A percentile compares a stretch with the other conserved stretches of the same genome.
These are phyloP conservation scores for Chaetothyriales sp. DNA, from an alignment of 2,329 filamentous ascomycete genomes.

Conservation along the genomic window DNA sequence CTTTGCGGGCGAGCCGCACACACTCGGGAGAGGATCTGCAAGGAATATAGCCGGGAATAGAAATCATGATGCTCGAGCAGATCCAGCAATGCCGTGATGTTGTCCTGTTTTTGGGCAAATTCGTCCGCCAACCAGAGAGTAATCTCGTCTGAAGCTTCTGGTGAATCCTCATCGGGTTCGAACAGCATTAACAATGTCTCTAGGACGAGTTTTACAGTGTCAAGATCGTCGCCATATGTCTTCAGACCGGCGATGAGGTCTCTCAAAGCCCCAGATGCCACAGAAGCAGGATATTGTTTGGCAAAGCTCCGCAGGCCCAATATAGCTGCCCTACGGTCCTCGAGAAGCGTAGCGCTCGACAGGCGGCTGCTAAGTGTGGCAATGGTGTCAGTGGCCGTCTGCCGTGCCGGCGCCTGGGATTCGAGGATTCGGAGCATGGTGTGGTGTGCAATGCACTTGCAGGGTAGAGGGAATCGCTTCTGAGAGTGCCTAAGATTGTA, in stretches of 20 bases:
- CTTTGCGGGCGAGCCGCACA: constrained; percentile 72
- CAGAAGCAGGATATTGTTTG: constrained; percentile 88
- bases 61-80: constrained; percentile 79
- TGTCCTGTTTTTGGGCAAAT: constrained; percentile 95
- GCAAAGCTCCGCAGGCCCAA: constrained; percentile 87
- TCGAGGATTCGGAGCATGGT: constrained; percentile 45
- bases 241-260: constrained; percentile 71
- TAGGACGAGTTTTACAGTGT: constrained; percentile 86
- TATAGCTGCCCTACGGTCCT: constrained; percentile 87
- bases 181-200: constrained; percentile 95
- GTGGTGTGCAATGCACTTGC: constrained; percentile 1
- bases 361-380: constrained; percentile 75
- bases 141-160: constrained; percentile 68
- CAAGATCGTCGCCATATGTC: constrained; percentile 84
- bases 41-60: constrained; percentile 75
- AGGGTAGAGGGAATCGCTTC: not conserved
- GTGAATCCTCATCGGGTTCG: constrained; percentile 47
- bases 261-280: constrained; percentile 81
- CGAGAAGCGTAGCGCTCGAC: constrained; percentile 74
- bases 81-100: constrained; percentile 77
- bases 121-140: constrained; percentile 92
- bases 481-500: not conserved
- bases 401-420: constrained; percentile 72
- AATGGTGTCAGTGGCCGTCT: constrained; percentile 91
- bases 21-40: constrained; percentile 80